Evolutionary conservation across 331 rosid species (phyloP).

Genomic region (Acacia concinna): DNA sequence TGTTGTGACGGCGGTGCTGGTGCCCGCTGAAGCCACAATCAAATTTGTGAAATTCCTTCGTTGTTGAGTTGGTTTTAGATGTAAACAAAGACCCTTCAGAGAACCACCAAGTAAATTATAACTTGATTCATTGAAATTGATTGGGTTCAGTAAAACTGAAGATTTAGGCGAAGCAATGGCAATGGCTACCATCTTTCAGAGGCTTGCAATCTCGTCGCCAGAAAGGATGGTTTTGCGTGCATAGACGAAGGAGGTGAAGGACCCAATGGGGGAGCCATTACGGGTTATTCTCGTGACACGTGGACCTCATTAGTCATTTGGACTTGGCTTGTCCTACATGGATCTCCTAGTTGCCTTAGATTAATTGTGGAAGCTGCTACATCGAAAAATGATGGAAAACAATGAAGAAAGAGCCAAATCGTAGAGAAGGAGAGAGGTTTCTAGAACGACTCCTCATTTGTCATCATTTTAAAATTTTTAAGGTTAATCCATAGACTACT

Average conservation of each 20-base stretch:
- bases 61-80: conserved; percentile 47
- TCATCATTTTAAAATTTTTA: too few relatives aligned
- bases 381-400: background rate
- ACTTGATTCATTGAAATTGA: conserved; percentile 42
- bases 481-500: too few relatives aligned
- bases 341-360: conserved; percentile 33
- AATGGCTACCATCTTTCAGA: conserved; percentile 43
- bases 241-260: background rate
- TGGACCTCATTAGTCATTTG: conserved; percentile 47
- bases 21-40: conserved; percentile 57
- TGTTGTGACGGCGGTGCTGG: conserved; percentile 34
- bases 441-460: background rate
- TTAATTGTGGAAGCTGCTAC: conserved; percentile 44
- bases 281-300: conserved; percentile 73
- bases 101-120: conserved; percentile 45
- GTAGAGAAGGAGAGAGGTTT: background rate
- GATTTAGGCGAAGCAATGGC: conserved; percentile 61
- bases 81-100: conserved; percentile 52
- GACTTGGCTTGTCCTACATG: conserved; percentile 38
- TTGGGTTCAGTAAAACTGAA: conserved; percentile 51
- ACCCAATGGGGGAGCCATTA: conserved; percentile 24
- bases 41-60: conserved; percentile 45
- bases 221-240: background rate
- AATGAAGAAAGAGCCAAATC: background rate
- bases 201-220: background rate